Base-by-base conservation (phyloP, 139 green algal species). In the Volvox reticuliferus region DNA sequence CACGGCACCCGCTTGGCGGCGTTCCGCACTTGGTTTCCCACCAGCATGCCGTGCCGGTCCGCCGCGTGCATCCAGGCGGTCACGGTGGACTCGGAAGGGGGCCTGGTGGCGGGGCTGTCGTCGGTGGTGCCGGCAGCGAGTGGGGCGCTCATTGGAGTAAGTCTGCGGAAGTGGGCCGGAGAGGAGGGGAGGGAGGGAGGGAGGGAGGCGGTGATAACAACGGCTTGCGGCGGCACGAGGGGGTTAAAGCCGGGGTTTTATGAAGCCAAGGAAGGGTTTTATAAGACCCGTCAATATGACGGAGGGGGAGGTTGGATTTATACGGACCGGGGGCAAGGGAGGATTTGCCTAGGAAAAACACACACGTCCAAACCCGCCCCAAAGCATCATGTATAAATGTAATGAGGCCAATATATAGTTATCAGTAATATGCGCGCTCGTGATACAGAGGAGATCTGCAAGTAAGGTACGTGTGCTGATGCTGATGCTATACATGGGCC, bases 1-100 rank as follows among this genome's bases (percentile, higher is more conserved):
- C 81, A 87, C 20, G 81, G 81, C 1, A 61, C 61, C 17, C 81
- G 81, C 1, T 55, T 87, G 61, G 81, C 81, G 6, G 81, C 81
- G 20, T 33, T 87, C 17, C 81, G 61, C 22, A 87, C 62, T n/a
- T 87, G 81, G 81, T 33, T 76, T 62, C 32, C 28, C 81, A 32
- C 81, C 61, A 86, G 0, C 36, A 13, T 62, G 33, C 76, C 76
- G 21, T 86, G 50, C 61, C 5, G 3, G 30, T 30, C 61, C 61
- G 13, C 16, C 21, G 30, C 18, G 6, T 87, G 61, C 61, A 61
- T 61, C 26, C 26, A 73, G 79, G 28, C 26, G 24, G 24, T 73
- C 9, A 13, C 79, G 12, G 79, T 71, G 28, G 79, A 73, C 50
- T 50, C 14, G 17, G 79, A 86, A 1, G 79, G 79, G 24, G 55